Percentiles rank a stretch among this genome's conserved stretches.
Evolutionary conservation across 1,284 basidiomycete species (phyloP).

Genomic region (Calocybe gambosa): DNA sequence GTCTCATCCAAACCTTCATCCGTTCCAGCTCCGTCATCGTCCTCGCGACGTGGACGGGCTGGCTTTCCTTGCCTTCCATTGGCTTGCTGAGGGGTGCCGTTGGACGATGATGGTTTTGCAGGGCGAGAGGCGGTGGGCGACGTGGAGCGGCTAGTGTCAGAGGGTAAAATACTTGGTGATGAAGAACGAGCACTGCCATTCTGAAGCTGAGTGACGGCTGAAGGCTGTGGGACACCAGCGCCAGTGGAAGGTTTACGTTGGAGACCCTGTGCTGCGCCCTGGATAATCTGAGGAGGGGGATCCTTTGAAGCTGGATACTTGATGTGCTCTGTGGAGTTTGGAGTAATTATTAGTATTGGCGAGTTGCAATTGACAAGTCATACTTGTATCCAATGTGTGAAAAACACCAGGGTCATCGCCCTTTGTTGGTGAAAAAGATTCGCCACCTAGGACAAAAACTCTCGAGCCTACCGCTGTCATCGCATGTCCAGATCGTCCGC

Average conservation of each 20-base stretch:
- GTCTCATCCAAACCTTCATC: conserved; percentile 49
- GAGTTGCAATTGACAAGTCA: conserved; percentile 27
- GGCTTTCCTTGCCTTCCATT: conserved; percentile 46
- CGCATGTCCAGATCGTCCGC: conserved; percentile 88
- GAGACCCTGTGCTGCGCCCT: conserved; percentile 25
- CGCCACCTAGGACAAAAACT: conserved; percentile 92
- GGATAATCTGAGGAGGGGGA: conserved; percentile 28
- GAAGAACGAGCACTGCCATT: conserved; percentile 42
- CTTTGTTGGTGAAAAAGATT: conserved; percentile 73
- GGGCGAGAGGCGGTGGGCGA: conserved; percentile 43
- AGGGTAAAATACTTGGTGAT: conserved; percentile 45
- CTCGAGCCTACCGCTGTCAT: conserved; percentile 88
- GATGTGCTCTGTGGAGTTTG: conserved; percentile 68
- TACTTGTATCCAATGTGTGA: conserved; percentile 91
- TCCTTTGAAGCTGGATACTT: conserved; percentile 78
- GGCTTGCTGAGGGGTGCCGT: conserved; percentile 35
- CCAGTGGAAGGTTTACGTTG: conserved; percentile 31
- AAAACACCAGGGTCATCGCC: conserved; percentile 80
- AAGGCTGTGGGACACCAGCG: conserved; percentile 18
- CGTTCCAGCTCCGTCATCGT: conserved; percentile 48
- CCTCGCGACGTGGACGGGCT: conserved; percentile 58
- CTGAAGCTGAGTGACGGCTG: conserved; percentile 15
- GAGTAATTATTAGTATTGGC: conserved; percentile 5
- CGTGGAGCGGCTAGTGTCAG: conserved; percentile 54
- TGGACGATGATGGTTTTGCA: conserved; percentile 28